Conservation (phyloP, 2,329 filamentous ascomycete genomes). For the Saccharata proteae region DNA sequence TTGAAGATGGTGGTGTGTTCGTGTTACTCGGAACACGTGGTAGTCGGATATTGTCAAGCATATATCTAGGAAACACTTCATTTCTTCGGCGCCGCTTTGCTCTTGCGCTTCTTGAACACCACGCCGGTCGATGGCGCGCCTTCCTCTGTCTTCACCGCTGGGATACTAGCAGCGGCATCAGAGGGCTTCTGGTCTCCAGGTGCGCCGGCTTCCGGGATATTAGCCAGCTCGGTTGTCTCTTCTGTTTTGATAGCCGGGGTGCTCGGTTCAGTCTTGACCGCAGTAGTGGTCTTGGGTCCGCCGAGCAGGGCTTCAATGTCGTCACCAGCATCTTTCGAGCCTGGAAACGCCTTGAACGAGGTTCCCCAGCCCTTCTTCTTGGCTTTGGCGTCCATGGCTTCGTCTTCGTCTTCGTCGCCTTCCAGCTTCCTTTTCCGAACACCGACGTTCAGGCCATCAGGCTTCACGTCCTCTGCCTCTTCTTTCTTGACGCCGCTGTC, state of each 20-base stretch:
- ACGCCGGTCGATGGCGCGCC: constrained; percentile 32
- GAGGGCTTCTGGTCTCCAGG: constrained; percentile 7
- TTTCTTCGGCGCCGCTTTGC: constrained; percentile 51
- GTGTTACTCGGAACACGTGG: no score
- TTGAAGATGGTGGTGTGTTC: no score
- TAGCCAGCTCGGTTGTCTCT: constrained; percentile 2
- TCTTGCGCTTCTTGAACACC: constrained; percentile 71
- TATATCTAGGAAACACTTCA: no score
- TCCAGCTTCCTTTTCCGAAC: constrained; percentile 50
- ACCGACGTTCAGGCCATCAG: constrained; percentile 38
- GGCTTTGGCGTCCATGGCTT: constrained; percentile 28
- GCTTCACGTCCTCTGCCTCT: constrained; percentile 34
- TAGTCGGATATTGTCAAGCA: no score
- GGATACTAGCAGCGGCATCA: constrained; percentile 13
- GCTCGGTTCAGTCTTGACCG: constrained; percentile 8
- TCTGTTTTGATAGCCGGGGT: constrained; percentile 15
- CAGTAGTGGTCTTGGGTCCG: constrained; percentile 12
- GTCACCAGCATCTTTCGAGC: constrained; percentile 33
- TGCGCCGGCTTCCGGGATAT: constrained; percentile 12
- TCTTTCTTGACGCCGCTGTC: constrained; percentile 30
- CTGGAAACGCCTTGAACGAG: constrained; percentile 33
- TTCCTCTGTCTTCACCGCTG: constrained; percentile 10
- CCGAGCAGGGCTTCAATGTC: constrained; percentile 51
- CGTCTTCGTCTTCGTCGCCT: constrained; percentile 50
- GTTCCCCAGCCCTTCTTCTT: constrained; percentile 33